phyloP scores from a whole-genome alignment of 495 filamentous ascomycete genomes.

The Staphylotrichum longicolle region DNA sequence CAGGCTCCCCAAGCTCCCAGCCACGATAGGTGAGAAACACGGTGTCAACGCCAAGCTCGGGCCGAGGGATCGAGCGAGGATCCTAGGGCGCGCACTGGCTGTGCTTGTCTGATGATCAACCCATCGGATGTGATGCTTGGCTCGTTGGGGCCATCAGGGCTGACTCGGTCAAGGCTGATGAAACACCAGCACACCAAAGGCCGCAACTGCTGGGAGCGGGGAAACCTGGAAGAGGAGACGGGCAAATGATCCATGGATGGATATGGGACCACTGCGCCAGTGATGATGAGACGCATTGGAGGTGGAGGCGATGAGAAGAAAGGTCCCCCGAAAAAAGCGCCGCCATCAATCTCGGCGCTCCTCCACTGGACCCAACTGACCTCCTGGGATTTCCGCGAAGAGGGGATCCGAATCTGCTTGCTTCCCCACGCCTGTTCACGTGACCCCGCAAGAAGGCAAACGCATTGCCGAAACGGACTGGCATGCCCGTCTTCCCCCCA shows the following conservation, averaged over 20 bases:
- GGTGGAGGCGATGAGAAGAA: no score
- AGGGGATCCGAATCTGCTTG: no score
- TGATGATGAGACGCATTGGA: neutral
- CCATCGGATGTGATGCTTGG: neutral
- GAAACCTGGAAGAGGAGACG: neutral
- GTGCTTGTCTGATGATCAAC: conserved; percentile 9
- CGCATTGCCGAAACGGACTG: no score
- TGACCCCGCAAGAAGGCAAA: no score
- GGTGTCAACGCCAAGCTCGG: neutral
- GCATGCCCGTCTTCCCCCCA: no score
- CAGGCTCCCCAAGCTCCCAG: neutral
- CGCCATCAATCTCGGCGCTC: neutral
- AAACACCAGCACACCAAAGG: neutral
- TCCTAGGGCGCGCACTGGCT: conserved; percentile 1
- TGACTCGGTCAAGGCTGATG: no score
- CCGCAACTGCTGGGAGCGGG: neutral
- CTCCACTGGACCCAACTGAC: no score
- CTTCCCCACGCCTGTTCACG: no score
- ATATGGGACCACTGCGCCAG: neutral
- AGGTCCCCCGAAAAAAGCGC: neutral
- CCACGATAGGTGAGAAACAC: no score
- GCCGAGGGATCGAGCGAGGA: conserved; percentile 8
- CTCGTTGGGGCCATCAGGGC: neutral
- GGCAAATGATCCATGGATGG: neutral
- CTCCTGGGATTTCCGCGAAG: no score